phyloP scores from a whole-genome alignment of 495 filamentous ascomycete species.

The Podospora didyma region DNA sequence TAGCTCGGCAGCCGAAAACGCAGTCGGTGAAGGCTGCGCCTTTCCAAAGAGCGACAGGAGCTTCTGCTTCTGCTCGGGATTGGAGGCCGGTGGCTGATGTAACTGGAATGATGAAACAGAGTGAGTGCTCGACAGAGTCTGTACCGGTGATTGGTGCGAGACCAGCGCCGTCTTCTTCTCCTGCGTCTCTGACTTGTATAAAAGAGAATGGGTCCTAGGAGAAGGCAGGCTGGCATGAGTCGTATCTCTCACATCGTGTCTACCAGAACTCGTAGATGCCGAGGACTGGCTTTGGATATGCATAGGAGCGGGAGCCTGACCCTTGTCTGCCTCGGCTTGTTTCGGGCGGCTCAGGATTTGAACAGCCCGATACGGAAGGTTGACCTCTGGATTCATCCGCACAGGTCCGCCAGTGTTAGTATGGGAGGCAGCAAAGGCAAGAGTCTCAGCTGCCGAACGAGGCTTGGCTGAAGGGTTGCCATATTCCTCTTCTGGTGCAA shows the following conservation, averaged over 20 bases:
- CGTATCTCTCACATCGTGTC: conserved; percentile 1
- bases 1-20: conserved; percentile 44
- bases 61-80: conserved; percentile 60
- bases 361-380: conserved; percentile 38
- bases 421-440: conserved; percentile 20
- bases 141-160: neutral
- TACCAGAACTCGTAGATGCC: conserved; percentile 1
- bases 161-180: neutral
- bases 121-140: neutral
- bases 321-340: conserved; percentile 14
- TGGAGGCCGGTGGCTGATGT: conserved; percentile 25
- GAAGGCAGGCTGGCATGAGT: conserved; percentile 16
- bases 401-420: conserved; percentile 29
- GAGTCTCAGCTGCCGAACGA: conserved; percentile 21
- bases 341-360: conserved; percentile 38
- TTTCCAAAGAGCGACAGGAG: conserved; percentile 73
- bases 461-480: conserved; percentile 10
- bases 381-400: conserved; percentile 35
- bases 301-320: conserved; percentile 1
- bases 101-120: conserved; percentile 10
- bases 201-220: conserved; percentile 9
- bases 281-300: conserved; percentile 17
- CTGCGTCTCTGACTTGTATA: neutral
- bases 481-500: conserved; percentile 14
- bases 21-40: conserved; percentile 28